Percentiles rank a stretch among this genome's conserved stretches.
phyloP scores from a whole-genome alignment of 2,329 filamentous ascomycete species.

The Leptographium procerum region DNA sequence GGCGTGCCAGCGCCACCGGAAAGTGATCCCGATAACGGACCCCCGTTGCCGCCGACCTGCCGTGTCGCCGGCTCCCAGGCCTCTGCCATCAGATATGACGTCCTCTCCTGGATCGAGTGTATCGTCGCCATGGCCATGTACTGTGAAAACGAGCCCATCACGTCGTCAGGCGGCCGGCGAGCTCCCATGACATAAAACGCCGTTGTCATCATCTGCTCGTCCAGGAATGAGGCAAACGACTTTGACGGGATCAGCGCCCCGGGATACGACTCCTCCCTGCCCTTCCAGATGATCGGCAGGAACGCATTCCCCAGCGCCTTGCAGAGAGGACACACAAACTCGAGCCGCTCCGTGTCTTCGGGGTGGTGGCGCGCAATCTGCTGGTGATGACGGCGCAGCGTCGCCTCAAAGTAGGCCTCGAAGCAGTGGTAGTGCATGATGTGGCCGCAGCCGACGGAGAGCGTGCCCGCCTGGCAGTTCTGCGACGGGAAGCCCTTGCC shows the following conservation, averaged over 20 bases:
- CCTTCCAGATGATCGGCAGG: conserved; percentile 89
- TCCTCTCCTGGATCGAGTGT: conserved; percentile 27
- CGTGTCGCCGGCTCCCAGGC: conserved; percentile 27
- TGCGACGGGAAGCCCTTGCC: conserved; percentile 77
- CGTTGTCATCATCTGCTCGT: conserved; percentile 37
- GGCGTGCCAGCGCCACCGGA: background rate
- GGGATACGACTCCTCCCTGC: conserved; percentile 73
- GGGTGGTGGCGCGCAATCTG: conserved; percentile 94
- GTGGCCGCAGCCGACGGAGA: conserved; percentile 87
- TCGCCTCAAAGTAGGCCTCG: conserved; percentile 79
- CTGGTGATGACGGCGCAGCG: conserved; percentile 69
- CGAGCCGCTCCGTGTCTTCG: conserved; percentile 64
- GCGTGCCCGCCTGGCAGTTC: conserved; percentile 58
- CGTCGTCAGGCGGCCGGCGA: conserved; percentile 20
- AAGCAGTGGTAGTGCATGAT: conserved; percentile 99
- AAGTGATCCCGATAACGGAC: background rate
- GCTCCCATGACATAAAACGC: conserved; percentile 29
- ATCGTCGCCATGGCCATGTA: conserved; percentile 28
- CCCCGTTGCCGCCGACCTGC: background rate
- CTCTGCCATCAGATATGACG: conserved; percentile 24
- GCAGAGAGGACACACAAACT: conserved; percentile 94
- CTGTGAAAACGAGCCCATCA: conserved; percentile 23
- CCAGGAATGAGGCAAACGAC: conserved; percentile 58
- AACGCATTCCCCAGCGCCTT: conserved; percentile 95
- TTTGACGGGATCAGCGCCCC: conserved; percentile 51